These are phyloP conservation scores for Lanmaoa rubissima DNA, from an alignment of 768 basidiomycete genomes.

Conservation along the genomic window DNA sequence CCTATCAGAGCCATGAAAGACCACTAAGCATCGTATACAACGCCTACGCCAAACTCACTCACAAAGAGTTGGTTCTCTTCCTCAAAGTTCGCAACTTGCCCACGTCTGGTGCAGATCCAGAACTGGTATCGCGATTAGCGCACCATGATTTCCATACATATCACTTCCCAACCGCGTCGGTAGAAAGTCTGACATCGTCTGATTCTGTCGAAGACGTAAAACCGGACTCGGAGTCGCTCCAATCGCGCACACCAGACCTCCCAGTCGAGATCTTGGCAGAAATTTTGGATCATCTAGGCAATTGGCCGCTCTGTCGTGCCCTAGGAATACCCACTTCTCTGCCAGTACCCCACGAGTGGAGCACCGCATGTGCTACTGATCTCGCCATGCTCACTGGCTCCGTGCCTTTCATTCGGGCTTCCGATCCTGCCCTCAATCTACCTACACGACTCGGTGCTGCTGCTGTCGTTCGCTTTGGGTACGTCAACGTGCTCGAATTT, in stretches of 20 bases:
- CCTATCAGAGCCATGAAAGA: slow-evolving; percentile 25
- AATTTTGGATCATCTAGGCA: slow-evolving; percentile 74
- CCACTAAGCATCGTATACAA: slow-evolving; percentile 49
- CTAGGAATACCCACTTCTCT: slow-evolving; percentile 73
- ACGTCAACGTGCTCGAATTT: slow-evolving; percentile 73
- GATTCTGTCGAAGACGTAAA: slow-evolving; percentile 19
- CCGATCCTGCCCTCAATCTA: slow-evolving; percentile 51
- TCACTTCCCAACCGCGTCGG: slow-evolving; percentile 43
- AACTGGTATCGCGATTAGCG: slow-evolving; percentile 69
- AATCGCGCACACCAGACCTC: slow-evolving; percentile 52
- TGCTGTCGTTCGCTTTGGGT: slow-evolving; percentile 67
- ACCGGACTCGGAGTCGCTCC: slow-evolving; percentile 30
- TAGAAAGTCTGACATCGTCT: slow-evolving; percentile 29
- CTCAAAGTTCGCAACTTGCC: slow-evolving; percentile 72
- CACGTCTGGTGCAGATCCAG: slow-evolving; percentile 55
- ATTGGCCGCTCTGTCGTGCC: slow-evolving; percentile 83
- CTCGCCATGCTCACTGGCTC: slow-evolving; percentile 67
- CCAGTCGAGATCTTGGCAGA: slow-evolving; percentile 75
- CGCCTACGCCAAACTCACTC: slow-evolving; percentile 68
- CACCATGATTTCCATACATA: slow-evolving; percentile 77
- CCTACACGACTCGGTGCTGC: slow-evolving; percentile 72
- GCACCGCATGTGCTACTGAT: slow-evolving; percentile 65
- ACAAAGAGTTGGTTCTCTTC: slow-evolving; percentile 70
- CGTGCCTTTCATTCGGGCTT: slow-evolving; percentile 57
- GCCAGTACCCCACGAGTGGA: slow-evolving; percentile 67